phyloP scores from a whole-genome alignment of 192 early-diverging fungal genomes.

The Backusella tuberculispora region DNA sequence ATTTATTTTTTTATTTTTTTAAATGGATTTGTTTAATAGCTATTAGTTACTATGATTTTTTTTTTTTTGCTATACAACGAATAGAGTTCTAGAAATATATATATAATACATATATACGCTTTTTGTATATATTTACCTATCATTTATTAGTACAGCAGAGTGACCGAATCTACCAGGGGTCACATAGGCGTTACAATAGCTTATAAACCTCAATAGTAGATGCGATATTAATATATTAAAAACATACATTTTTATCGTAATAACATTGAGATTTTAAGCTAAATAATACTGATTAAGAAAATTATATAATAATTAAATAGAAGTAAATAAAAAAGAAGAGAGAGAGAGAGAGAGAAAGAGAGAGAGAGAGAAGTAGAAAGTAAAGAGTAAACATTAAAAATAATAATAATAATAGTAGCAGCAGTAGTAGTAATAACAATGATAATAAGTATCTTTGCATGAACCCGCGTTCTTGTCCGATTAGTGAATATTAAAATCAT shows the following conservation, averaged over 20 bases:
- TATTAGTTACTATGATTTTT: too few species aligned
- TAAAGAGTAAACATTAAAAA: neutral
- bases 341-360: neutral
- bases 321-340: neutral
- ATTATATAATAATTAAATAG: neutral
- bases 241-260: constrained; percentile 13
- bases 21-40: neutral
- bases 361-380: too few species aligned
- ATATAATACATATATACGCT: neutral
- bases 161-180: constrained; percentile 31
- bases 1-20: neutral
- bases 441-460: constrained; percentile 4
- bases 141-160: constrained; percentile 26
- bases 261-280: neutral
- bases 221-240: constrained; percentile 4
- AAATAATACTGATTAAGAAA: neutral
- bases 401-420: neutral
- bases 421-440: neutral
- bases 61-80: neutral
- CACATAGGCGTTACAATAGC: constrained; percentile 22
- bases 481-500: neutral
- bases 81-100: neutral
- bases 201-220: neutral
- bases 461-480: constrained; percentile 11
- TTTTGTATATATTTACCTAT: constrained; percentile 18